Evolutionary conservation across 1,284 basidiomycete genomes (phyloP).

Genomic region (Apiotrichum gracile): DNA sequence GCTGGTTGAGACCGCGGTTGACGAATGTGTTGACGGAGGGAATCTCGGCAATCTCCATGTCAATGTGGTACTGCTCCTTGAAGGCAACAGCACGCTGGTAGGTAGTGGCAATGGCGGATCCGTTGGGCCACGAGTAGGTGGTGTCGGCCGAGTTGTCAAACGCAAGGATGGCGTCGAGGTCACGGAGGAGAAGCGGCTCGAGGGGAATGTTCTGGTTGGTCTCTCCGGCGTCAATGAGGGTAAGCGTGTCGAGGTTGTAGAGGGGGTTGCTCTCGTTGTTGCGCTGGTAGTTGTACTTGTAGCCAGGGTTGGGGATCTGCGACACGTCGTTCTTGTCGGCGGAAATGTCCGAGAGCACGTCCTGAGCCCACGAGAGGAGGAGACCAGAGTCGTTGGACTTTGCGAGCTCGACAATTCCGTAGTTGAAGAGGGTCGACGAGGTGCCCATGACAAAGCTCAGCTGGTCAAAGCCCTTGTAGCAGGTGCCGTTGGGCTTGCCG

Average conservation of each 20-base stretch:
- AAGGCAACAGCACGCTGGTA: constrained; percentile 31
- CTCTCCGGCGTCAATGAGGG: constrained; percentile 51
- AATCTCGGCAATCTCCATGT: constrained; percentile 47
- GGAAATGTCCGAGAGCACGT: constrained; percentile 36
- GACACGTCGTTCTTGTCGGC: constrained; percentile 48
- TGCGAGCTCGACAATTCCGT: constrained; percentile 25
- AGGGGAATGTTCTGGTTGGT: constrained; percentile 52
- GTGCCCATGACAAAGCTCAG: constrained; percentile 48
- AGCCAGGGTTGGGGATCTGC: constrained; percentile 47
- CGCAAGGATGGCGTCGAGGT: constrained; percentile 52
- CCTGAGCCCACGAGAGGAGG: constrained; percentile 30
- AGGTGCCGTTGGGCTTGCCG: constrained; percentile 39
- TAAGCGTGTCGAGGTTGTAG: constrained; percentile 34
- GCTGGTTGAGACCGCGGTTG: constrained; percentile 51
- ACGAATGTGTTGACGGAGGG: constrained; percentile 50
- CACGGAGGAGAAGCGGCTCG: constrained; percentile 51
- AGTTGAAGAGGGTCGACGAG: constrained; percentile 45
- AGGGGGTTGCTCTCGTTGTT: constrained; percentile 43
- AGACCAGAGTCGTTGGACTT: constrained; percentile 30
- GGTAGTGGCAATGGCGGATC: constrained; percentile 46
- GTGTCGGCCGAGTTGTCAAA: constrained; percentile 54
- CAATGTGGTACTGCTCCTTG: constrained; percentile 24
- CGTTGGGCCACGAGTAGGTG: constrained; percentile 51
- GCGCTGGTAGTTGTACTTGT: constrained; percentile 16
- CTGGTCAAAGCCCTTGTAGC: constrained; percentile 46